A percentile compares a stretch with the other conserved stretches of the same genome.
Conservation (phyloP, 345 rosid genomes). For the Laguncularia racemosa region DNA sequence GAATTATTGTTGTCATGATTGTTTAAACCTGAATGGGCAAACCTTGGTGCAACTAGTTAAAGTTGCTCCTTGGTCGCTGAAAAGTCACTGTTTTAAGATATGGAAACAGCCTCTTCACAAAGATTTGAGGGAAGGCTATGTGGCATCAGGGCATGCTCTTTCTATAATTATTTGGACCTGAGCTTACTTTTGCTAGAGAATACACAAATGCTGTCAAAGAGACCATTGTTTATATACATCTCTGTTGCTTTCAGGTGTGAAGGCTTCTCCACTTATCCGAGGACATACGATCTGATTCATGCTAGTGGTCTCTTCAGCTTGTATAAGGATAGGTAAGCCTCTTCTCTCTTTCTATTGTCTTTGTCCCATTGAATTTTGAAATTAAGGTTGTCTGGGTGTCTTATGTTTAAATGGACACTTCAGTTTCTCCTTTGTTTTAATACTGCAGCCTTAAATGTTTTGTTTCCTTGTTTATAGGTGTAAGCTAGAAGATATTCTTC, state of each 20-base stretch:
- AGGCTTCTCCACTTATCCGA: constrained; percentile 97
- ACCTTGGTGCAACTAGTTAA: too few species aligned
- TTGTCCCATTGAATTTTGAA: background rate
- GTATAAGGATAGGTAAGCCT: constrained; percentile 57
- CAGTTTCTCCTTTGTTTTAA: background rate
- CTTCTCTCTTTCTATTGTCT: constrained; percentile 1
- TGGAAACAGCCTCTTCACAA: too few species aligned
- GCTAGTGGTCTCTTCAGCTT: constrained; percentile 74
- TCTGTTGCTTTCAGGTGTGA: constrained; percentile 67
- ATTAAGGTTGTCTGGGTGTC: background rate
- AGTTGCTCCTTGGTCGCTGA: too few species aligned
- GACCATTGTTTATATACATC: constrained; percentile 2
- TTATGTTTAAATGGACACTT: background rate
- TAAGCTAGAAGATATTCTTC: constrained; percentile 73
- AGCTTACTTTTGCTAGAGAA: too few species aligned
- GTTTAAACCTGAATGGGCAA: too few species aligned
- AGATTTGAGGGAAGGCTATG: too few species aligned
- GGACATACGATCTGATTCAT: constrained; percentile 89
- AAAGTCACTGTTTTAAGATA: too few species aligned
- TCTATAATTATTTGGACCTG: too few species aligned
- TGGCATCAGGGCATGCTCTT: too few species aligned
- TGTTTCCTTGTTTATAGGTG: constrained; percentile 38
- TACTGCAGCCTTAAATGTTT: background rate
- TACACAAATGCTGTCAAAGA: background rate
- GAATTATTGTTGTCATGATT: too few species aligned